Evolutionary conservation across 768 basidiomycete species (phyloP), one percentile per base, ranked within the genome.

Genomic region (Plicaturopsis crispa): DNA sequence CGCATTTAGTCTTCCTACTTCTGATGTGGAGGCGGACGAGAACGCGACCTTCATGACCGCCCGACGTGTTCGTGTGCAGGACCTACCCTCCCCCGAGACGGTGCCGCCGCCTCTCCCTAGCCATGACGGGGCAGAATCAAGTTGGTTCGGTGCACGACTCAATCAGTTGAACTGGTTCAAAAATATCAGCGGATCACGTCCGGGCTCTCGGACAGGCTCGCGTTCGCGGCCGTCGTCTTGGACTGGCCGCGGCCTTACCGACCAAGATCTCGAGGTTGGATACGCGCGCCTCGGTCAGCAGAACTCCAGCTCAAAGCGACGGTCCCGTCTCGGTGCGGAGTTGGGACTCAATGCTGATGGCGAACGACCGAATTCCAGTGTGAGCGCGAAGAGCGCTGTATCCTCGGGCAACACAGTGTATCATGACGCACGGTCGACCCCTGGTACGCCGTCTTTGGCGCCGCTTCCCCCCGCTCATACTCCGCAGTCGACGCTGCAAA

Each of bases 131-230:
- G 38, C 36, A 16, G 45, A 28, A 16, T 28, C 43, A 21, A 44
- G 46, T 43, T 66, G 40, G 46, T 63, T 38, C 52, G 51, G 19
- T 3, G 67, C 70, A 3, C 65, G 62, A 38, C 46, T 80, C 13
- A 60, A 66, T 11, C 65, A 78, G 24, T 44, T 67, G 42, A 80
- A 76, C 46, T 83, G 81, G 80, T 79, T 84, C 54, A 69, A 60
- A 45, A 66, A n/a, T 8, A 46, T 11, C 49, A 50, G 16, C 6
- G 40, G 51, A 40, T 41, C 43, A 14, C 58, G 54, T 23, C 52
- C 51, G 4, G 51, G 48, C 6, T 31, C 49, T 12, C 17, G 53
- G 44, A 42, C 56, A 43, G 45, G 58, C 43, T 54, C 60, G 0
- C 52, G 55, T 7, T 59, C 62, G 6, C 51, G 47, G n/a, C 52